Evolutionary conservation across 805 yeast genomes (phyloP).

Genomic region (Limtongozyma cylindracea): DNA sequence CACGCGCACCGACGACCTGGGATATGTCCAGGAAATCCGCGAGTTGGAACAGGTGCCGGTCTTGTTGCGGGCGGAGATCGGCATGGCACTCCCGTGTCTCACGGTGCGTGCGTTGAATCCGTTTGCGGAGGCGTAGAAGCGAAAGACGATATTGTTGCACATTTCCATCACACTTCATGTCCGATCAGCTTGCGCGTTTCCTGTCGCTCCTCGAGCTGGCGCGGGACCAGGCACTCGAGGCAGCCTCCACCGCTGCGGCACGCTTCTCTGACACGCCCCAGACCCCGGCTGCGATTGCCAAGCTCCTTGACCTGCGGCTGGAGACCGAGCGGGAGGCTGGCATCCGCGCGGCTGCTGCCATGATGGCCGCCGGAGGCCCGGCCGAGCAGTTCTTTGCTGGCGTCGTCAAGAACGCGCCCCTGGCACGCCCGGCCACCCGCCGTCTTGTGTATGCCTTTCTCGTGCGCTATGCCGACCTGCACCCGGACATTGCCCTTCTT

Average conservation of each 20-base stretch:
- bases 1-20: conserved; percentile 34
- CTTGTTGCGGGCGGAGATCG: conserved; percentile 71
- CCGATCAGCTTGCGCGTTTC: conserved; percentile 27
- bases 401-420: conserved; percentile 66
- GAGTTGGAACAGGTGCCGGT: conserved; percentile 66
- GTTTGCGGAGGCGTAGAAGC: too few species aligned
- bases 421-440: conserved; percentile 30
- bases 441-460: conserved; percentile 58
- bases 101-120: conserved; percentile 86
- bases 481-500: conserved; percentile 74
- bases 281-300: conserved; percentile 39
- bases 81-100: conserved; percentile 87
- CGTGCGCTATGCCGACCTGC: conserved; percentile 50
- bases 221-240: conserved; percentile 53
- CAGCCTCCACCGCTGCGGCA: conserved; percentile 58
- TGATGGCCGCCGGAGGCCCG: conserved; percentile 14
- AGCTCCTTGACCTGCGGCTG: conserved; percentile 37
- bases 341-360: conserved; percentile 14
- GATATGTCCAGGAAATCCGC: conserved; percentile 53
- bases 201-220: conserved; percentile 64
- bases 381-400: conserved; percentile 41
- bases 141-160: too few species aligned
- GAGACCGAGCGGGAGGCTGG: conserved; percentile 24
- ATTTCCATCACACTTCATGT: too few species aligned
- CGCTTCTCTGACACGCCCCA: conserved; percentile 37